Evolutionary conservation across 345 rosid genomes (phyloP).

Genomic region (Camelina neglecta): DNA sequence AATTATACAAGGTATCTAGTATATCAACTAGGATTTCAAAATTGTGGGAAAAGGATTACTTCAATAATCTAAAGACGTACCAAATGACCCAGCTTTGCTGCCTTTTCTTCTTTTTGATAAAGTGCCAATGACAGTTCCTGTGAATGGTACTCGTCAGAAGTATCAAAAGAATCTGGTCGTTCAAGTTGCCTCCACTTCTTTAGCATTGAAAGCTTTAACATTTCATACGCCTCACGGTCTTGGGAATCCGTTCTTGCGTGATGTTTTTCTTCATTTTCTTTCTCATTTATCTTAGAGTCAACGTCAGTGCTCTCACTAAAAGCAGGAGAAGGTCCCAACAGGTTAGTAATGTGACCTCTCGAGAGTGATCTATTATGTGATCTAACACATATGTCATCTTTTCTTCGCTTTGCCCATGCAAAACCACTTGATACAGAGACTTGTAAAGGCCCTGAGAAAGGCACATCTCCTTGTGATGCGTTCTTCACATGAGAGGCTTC

Average conservation of each 20-base stretch:
- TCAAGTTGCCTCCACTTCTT: slow-evolving; percentile 83
- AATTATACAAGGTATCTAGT: slow-evolving; percentile 20
- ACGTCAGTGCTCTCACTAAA: slow-evolving; percentile 53
- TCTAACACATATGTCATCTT: slow-evolving; percentile 57
- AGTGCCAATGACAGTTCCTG: slow-evolving; percentile 83
- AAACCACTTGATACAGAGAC: slow-evolving; percentile 94
- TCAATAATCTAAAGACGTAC: slow-evolving; percentile 55
- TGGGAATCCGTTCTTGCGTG: slow-evolving; percentile 55
- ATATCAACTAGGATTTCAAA: neutral
- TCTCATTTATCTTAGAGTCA: slow-evolving; percentile 59
- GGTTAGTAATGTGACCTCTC: slow-evolving; percentile 63
- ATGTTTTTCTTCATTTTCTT: slow-evolving; percentile 41
- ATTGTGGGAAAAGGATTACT: neutral
- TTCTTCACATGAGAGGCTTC: slow-evolving; percentile 79
- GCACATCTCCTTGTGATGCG: slow-evolving; percentile 87
- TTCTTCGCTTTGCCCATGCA: slow-evolving; percentile 88
- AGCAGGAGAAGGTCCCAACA: slow-evolving; percentile 59
- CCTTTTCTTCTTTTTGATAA: slow-evolving; percentile 73
- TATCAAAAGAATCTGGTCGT: slow-evolving; percentile 86
- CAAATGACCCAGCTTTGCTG: slow-evolving; percentile 65
- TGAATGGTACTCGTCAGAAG: slow-evolving; percentile 87
- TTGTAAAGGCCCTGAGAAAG: slow-evolving; percentile 88
- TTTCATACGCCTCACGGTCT: slow-evolving; percentile 64
- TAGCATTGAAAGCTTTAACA: slow-evolving; percentile 58
- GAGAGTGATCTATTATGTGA: slow-evolving; percentile 72